phyloP scores from a whole-genome alignment of 352 stramenopile species.

The Globisporangium emineosum region DNA sequence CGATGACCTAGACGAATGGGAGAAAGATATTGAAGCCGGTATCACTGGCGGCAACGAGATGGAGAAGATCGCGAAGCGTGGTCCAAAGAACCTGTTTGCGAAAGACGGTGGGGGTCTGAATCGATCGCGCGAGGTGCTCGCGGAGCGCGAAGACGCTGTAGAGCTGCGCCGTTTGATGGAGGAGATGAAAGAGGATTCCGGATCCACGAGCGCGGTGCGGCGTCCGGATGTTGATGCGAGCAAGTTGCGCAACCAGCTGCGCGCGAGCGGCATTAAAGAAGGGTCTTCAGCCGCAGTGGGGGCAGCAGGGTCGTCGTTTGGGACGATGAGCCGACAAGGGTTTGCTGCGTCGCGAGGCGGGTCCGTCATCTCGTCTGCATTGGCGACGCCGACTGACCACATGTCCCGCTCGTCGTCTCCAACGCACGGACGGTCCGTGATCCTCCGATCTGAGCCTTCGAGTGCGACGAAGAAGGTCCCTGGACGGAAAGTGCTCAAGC shows the following conservation, averaged over 20 bases:
- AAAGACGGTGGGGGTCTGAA: slow-evolving; percentile 76
- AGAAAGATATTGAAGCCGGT: slow-evolving; percentile 75
- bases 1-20: slow-evolving; percentile 65
- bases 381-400: slow-evolving; percentile 63
- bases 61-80: slow-evolving; percentile 54
- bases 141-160: slow-evolving; percentile 76
- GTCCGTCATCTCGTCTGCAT: slow-evolving; percentile 58
- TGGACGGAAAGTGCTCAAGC: slow-evolving; percentile 68
- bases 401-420: slow-evolving; percentile 67
- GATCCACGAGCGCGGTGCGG: slow-evolving; percentile 26
- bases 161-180: slow-evolving; percentile 75
- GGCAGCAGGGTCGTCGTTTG: slow-evolving; percentile 15
- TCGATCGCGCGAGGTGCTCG: slow-evolving; percentile 66
- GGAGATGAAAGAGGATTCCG: slow-evolving; percentile 78
- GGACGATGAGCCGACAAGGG: slow-evolving; percentile 25
- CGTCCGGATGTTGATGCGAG: slow-evolving; percentile 68
- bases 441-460: slow-evolving; percentile 12
- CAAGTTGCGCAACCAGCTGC: slow-evolving; percentile 57
- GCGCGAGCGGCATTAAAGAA: slow-evolving; percentile 70
- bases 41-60: slow-evolving; percentile 61
- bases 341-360: slow-evolving; percentile 44
- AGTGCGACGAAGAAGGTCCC: slow-evolving; percentile 38
- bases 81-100: slow-evolving; percentile 70
- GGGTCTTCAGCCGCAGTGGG: slow-evolving; percentile 14
- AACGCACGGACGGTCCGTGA: slow-evolving; percentile 28